phyloP scores from a whole-genome alignment of 2,329 filamentous ascomycete species.

The Aspergillus phoenicis region DNA sequence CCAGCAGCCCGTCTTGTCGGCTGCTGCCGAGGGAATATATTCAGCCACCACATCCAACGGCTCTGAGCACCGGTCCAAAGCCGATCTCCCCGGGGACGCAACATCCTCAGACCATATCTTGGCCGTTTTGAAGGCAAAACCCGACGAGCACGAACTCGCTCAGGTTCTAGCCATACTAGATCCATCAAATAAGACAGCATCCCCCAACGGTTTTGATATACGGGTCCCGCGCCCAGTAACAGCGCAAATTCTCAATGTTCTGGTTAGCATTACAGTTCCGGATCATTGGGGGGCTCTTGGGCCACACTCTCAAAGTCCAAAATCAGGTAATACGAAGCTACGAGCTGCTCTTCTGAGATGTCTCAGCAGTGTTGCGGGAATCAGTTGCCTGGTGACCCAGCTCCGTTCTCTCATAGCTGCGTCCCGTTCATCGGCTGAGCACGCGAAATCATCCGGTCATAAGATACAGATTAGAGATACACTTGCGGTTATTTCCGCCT shows the following conservation, averaged over 20 bases:
- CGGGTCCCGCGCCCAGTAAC: slow-evolving; percentile 65
- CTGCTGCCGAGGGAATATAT: slow-evolving; percentile 18
- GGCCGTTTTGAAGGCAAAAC: slow-evolving; percentile 43
- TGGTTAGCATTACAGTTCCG: slow-evolving; percentile 74
- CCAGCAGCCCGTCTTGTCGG: slow-evolving; percentile 21
- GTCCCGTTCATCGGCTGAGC: slow-evolving; percentile 26
- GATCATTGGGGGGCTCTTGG: slow-evolving; percentile 76
- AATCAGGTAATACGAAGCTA: slow-evolving; percentile 26
- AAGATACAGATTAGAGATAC: slow-evolving; percentile 38
- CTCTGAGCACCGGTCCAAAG: slow-evolving; percentile 16
- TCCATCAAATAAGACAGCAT: slow-evolving; percentile 29
- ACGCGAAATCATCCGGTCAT: slow-evolving; percentile 38
- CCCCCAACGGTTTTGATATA: slow-evolving; percentile 55
- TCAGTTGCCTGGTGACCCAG: slow-evolving; percentile 75
- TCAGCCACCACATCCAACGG: slow-evolving; percentile 5
- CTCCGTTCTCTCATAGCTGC: slow-evolving; percentile 61
- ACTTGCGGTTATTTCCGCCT: slow-evolving; percentile 39
- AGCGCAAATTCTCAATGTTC: slow-evolving; percentile 72
- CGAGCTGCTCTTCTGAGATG: slow-evolving; percentile 60
- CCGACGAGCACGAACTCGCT: slow-evolving; percentile 37
- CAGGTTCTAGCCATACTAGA: slow-evolving; percentile 39
- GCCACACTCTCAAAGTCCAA: slow-evolving; percentile 20
- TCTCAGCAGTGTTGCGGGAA: slow-evolving; percentile 71
- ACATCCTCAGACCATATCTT: slow-evolving; percentile 38
- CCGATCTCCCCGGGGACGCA: slow-evolving; percentile 19